These are phyloP conservation scores for Monascus ruber DNA, from an alignment of 2,329 filamentous ascomycete species.

Conservation along the genomic window DNA sequence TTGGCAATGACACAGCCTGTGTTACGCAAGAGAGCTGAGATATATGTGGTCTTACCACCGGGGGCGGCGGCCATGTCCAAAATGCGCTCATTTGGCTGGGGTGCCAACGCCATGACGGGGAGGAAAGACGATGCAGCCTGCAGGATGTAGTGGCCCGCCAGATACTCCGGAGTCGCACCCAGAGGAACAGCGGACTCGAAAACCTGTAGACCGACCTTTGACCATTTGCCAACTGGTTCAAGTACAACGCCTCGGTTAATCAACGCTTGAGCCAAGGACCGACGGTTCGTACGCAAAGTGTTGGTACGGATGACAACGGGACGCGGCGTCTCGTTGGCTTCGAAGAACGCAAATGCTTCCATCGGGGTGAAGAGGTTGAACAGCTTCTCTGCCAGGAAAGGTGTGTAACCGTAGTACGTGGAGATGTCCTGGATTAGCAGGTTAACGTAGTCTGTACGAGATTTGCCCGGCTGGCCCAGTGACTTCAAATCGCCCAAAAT, in stretches of 20 bases:
- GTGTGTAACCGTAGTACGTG: slow-evolving; percentile 92
- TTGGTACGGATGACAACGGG: slow-evolving; percentile 96
- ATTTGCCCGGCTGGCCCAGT: slow-evolving; percentile 66
- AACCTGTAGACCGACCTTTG: slow-evolving; percentile 90
- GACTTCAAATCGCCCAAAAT: slow-evolving; percentile 82
- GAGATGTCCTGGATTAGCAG: slow-evolving; percentile 87
- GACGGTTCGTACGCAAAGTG: slow-evolving; percentile 65
- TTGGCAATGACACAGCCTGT: slow-evolving; percentile 93
- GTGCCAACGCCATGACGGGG: slow-evolving; percentile 92
- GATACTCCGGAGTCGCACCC: slow-evolving; percentile 92
- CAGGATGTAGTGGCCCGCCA: slow-evolving; percentile 94
- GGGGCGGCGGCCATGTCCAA: slow-evolving; percentile 93
- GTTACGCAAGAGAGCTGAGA: slow-evolving; percentile 96
- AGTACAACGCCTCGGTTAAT: slow-evolving; percentile 95
- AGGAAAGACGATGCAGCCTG: slow-evolving; percentile 95
- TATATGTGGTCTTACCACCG: slow-evolving; percentile 91
- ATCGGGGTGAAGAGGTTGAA: slow-evolving; percentile 83
- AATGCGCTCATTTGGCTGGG: slow-evolving; percentile 82
- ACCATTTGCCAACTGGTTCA: slow-evolving; percentile 97
- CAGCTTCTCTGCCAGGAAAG: slow-evolving; percentile 90
- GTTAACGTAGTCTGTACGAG: slow-evolving; percentile 74
- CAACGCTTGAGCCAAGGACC: slow-evolving; percentile 79
- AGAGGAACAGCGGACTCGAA: slow-evolving; percentile 83
- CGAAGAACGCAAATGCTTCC: slow-evolving; percentile 96
- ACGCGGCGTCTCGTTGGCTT: slow-evolving; percentile 90